phyloP scores from a whole-genome alignment of 2,329 filamentous ascomycete species.

The Talaromyces sp. region DNA sequence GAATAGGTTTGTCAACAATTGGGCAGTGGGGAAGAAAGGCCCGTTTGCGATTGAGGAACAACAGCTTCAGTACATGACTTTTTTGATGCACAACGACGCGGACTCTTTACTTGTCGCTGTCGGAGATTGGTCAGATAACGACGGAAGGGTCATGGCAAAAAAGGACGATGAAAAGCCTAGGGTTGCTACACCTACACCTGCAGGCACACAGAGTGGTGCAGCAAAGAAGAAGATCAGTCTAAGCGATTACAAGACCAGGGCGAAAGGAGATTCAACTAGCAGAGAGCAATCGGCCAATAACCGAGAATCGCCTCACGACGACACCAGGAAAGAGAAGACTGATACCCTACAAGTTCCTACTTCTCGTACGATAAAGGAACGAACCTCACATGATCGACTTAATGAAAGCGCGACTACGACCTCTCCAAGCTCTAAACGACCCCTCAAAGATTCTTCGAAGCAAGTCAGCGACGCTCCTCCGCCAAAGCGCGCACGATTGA shows the following conservation, averaged over 20 bases:
- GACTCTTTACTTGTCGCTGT: constrained; percentile 49
- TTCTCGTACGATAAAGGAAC: constrained; percentile 7
- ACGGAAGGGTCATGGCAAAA: constrained; percentile 43
- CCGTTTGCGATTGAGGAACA: constrained; percentile 54
- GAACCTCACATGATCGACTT: neutral
- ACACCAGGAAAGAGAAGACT: constrained; percentile 19
- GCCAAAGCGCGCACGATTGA: constrained; percentile 39
- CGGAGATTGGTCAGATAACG: constrained; percentile 50
- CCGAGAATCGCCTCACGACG: neutral
- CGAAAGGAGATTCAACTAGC: constrained; percentile 26
- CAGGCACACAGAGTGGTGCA: constrained; percentile 35
- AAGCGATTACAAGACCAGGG: constrained; percentile 57
- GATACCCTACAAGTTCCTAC: constrained; percentile 18
- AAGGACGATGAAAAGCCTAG: constrained; percentile 32
- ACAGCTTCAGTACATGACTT: constrained; percentile 59
- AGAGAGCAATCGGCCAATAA: neutral
- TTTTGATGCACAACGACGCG: constrained; percentile 53
- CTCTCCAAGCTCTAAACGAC: constrained; percentile 16
- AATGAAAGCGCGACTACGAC: constrained; percentile 4
- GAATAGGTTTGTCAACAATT: constrained; percentile 41
- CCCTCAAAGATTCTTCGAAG: constrained; percentile 4
- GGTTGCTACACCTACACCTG: constrained; percentile 14
- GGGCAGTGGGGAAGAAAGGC: constrained; percentile 45
- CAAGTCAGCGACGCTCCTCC: constrained; percentile 20
- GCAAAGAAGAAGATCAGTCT: constrained; percentile 59